These are phyloP conservation scores for Nitzschia sp. DNA, from an alignment of 108 stramenopile species.

Conservation along the genomic window DNA sequence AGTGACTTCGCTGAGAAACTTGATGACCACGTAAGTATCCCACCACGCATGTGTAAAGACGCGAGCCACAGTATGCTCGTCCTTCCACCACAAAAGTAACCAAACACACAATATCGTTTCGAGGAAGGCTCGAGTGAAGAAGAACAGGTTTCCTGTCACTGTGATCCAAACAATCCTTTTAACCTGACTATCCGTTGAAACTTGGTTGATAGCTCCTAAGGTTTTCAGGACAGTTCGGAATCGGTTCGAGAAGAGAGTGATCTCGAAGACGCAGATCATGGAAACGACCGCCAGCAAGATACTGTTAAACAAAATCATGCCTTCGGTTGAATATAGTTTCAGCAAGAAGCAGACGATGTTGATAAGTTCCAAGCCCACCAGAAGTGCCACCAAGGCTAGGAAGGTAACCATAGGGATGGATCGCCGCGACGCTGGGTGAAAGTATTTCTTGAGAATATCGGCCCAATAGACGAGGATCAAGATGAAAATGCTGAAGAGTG, in stretches of 20 bases:
- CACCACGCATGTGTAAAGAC: constrained; percentile 80
- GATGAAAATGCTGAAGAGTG: constrained; percentile 94
- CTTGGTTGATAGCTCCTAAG: constrained; percentile 94
- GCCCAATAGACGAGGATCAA: constrained; percentile 97
- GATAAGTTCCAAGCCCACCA: constrained; percentile 65
- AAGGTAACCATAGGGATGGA: constrained; percentile 91
- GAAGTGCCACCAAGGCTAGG: constrained; percentile 60
- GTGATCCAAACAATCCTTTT: constrained; percentile 95
- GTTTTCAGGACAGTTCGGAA: constrained; percentile 94
- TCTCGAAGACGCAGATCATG: constrained; percentile 88
- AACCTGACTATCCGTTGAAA: constrained; percentile 93
- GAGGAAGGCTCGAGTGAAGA: constrained; percentile 86
- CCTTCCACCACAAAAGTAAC: constrained; percentile 77
- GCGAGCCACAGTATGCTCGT: constrained; percentile 71
- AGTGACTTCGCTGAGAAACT: constrained; percentile 83
- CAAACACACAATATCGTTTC: constrained; percentile 77
- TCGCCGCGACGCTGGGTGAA: constrained; percentile 83
- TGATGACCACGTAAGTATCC: constrained; percentile 89
- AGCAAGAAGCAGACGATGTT: constrained; percentile 84
- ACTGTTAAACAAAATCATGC: constrained; percentile 92
- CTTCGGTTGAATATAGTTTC: constrained; percentile 86
- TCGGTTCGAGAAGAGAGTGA: constrained; percentile 91
- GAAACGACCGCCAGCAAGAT: constrained; percentile 80
- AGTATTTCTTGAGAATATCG: constrained; percentile 95
- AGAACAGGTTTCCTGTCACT: constrained; percentile 94